Evolutionary conservation across 345 rosid genomes (phyloP).

Genomic region (Adansonia digitata): DNA sequence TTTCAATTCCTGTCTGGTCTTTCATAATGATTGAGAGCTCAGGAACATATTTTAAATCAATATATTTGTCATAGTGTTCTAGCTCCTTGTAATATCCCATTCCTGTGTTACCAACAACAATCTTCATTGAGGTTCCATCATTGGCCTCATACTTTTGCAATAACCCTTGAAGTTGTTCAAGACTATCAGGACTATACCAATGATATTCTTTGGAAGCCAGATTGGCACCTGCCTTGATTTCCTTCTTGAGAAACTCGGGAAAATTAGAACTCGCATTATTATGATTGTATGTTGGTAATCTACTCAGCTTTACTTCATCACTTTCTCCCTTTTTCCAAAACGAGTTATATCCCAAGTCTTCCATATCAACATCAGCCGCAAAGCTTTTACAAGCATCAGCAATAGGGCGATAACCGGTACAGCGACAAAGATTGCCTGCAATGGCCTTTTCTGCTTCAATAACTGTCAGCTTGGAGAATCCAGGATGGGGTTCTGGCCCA

Average conservation of each 20-base stretch:
- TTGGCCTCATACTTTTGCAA: slow-evolving; percentile 16
- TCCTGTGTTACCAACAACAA: slow-evolving; percentile 76
- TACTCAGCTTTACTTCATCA: slow-evolving; percentile 38
- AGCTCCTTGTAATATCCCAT: slow-evolving; percentile 66
- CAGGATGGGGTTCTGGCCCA: slow-evolving; percentile 36
- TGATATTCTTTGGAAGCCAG: slow-evolving; percentile 32
- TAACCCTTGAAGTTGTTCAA: slow-evolving; percentile 40
- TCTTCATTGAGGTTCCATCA: slow-evolving; percentile 24
- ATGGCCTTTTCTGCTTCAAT: slow-evolving; percentile 70
- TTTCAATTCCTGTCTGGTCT: slow-evolving; percentile 45
- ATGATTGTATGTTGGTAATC: slow-evolving; percentile 39
- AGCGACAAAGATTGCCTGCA: slow-evolving; percentile 78
- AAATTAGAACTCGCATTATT: slow-evolving; percentile 31
- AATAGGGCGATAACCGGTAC: slow-evolving; percentile 91
- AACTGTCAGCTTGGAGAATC: slow-evolving; percentile 62
- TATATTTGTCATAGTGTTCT: slow-evolving; percentile 38
- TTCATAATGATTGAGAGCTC: slow-evolving; percentile 50
- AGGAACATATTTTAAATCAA: slow-evolving; percentile 53
- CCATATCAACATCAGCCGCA: slow-evolving; percentile 75
- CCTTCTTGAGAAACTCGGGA: slow-evolving; percentile 66
- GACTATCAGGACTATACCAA: slow-evolving; percentile 53
- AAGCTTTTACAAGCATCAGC: slow-evolving; percentile 89
- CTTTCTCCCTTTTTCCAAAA: slow-evolving; percentile 68
- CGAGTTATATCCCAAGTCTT: slow-evolving; percentile 75
- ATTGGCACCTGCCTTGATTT: slow-evolving; percentile 17